Evolutionary conservation across 1,284 basidiomycete species (phyloP), one percentile per base, ranked within the genome.

Genomic region (Malassezia nana): DNA sequence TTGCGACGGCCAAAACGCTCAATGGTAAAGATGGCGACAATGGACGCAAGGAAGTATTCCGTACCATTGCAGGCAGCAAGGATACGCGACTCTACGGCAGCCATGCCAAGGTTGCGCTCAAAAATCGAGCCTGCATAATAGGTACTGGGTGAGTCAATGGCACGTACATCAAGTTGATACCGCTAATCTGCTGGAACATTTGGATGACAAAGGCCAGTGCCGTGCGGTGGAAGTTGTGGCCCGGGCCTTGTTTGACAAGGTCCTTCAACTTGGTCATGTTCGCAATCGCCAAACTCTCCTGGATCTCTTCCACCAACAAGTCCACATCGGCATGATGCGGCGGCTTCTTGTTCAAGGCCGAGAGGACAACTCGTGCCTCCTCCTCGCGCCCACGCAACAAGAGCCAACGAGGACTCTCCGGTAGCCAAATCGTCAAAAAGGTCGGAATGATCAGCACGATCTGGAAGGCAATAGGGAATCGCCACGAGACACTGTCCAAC

Each of bases 341-440:
- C 18, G 67, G 60, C 1, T 67, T 50, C n/a, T 65, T 39, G 39
- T 71, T 62, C 42, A 72, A 57, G 2, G 67, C 59, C 13, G 67
- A 63, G 10, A 72, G 52, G 18, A 67, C 68, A 3, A 50, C 15
- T 13, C 67, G 59, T 0, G 69, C 69, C 18, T 70, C 68, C 8
- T 58, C 52, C 22, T 67, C 62, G 13, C 57, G 55, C 9, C 63
- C 69, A 26, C 57, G 58, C 31, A 72, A 60, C 60, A 72, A 40
- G 28, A 72, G 64, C 69, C 69, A 72, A 58, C 69, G 69, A 2
- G 69, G 69, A 18, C 66, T 69, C 52, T 72, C 69, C 32, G 69
- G 69, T 8, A 72, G 59, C 58, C 58, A 72, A 40, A 68, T 69
- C 16, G 67, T 70, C 35, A 71, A 46, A 20, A 69, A 66, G n/a